Percentiles rank a stretch among this genome's conserved stretches.
Evolutionary conservation across 257 asterid genomes (phyloP).

Genomic region (Solanum ahanhuiri): DNA sequence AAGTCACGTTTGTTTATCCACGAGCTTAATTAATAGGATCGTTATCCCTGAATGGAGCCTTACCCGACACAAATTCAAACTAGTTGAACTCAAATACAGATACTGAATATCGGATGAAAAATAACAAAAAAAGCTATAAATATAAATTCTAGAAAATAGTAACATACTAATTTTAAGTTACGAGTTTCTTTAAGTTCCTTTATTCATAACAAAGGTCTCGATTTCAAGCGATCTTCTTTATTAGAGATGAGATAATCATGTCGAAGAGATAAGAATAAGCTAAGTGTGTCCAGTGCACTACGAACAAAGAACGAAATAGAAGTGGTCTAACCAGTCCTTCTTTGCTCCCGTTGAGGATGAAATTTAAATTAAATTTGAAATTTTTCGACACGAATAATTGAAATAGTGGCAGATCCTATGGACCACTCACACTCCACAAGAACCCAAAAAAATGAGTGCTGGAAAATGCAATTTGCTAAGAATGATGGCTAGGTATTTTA

Average conservation of each 20-base stretch:
- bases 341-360: too few species aligned
- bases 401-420: background rate
- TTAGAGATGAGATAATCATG: too few species aligned
- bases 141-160: background rate
- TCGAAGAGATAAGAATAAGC: too few species aligned
- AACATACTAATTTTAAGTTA: background rate
- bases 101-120: too few species aligned
- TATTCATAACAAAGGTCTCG: background rate
- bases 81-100: too few species aligned
- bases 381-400: background rate
- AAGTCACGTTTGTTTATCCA: background rate
- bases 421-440: background rate
- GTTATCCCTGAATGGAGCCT: too few species aligned
- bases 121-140: background rate
- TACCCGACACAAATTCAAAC: rapidly evolving
- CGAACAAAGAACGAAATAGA: too few species aligned
- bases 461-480: background rate
- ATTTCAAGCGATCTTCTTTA: too few species aligned
- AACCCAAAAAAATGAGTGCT: background rate
- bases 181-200: too few species aligned
- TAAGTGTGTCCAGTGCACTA: too few species aligned
- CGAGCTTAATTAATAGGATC: too few species aligned
- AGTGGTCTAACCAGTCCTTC: too few species aligned
- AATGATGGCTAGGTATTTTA: background rate
- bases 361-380: background rate